A percentile compares a stretch with the other conserved stretches of the same genome.
Conservation (phyloP, 2,329 filamentous ascomycete species). For the Sporothrix humicola region DNA sequence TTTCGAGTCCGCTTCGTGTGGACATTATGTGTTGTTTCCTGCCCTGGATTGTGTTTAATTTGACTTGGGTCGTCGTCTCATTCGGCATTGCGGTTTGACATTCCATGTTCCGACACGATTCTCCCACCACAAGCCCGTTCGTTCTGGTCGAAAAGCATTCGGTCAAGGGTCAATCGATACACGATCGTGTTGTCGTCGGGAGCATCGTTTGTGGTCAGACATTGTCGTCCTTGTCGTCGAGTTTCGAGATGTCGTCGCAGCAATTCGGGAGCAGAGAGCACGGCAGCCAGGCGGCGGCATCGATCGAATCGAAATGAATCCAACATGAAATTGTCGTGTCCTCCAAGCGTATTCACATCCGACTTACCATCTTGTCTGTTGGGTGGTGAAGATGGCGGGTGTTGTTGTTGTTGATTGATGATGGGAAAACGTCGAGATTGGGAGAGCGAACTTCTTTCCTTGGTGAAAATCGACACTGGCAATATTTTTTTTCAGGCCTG, state of each 20-base stretch:
- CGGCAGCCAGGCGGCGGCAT: conserved; percentile 5
- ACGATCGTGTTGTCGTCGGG: background rate
- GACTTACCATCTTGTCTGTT: conserved; percentile 40
- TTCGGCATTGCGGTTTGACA: background rate
- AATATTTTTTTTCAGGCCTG: conserved; percentile 37
- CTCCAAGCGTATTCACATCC: background rate
- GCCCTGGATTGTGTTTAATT: no score
- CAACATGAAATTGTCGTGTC: background rate
- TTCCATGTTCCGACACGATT: background rate
- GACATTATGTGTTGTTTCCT: background rate
- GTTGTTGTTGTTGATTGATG: conserved; percentile 33
- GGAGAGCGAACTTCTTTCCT: conserved; percentile 32
- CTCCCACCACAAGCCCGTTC: background rate
- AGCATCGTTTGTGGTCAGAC: background rate
- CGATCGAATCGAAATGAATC: conserved; percentile 4
- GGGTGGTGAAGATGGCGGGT: conserved; percentile 35
- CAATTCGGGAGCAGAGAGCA: conserved; percentile 1
- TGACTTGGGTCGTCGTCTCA: background rate
- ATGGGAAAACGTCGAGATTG: conserved; percentile 33
- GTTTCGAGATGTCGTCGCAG: conserved; percentile 17
- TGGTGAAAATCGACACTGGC: conserved; percentile 34
- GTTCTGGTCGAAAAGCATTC: background rate
- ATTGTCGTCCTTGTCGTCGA: conserved; percentile 1
- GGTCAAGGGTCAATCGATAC: background rate
- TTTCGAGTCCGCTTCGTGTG: background rate